Percentiles rank a stretch among this genome's conserved stretches.
phyloP scores from a whole-genome alignment of 2,329 filamentous ascomycete genomes.

The Ceratocystis huliohia region DNA sequence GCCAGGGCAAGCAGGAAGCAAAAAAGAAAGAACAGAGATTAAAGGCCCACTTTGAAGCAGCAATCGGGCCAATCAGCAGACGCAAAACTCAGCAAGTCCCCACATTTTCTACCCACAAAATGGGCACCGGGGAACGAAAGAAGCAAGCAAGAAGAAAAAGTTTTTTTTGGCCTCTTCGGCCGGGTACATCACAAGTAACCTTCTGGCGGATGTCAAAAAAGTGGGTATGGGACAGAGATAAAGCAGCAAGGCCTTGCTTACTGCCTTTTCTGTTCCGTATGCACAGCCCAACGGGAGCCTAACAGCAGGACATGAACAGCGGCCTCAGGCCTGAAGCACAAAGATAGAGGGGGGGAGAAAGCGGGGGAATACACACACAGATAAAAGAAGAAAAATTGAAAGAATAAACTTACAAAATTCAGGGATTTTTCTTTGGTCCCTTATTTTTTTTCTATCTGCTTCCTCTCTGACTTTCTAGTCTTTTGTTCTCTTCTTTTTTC shows the following conservation, averaged over 20 bases:
- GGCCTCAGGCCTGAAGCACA: background rate
- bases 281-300: background rate
- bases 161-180: background rate
- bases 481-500: background rate
- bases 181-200: no score
- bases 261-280: background rate
- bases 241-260: conserved; percentile 10
- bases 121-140: background rate
- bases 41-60: background rate
- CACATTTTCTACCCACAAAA: conserved; percentile 5
- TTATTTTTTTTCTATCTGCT: background rate
- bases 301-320: background rate
- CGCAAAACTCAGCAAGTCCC: background rate
- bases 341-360: background rate
- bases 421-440: background rate
- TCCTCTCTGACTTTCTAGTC: no score
- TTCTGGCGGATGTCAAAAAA: background rate
- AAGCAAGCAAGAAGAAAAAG: conserved; percentile 1
- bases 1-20: background rate
- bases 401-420: conserved; percentile 2
- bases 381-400: background rate
- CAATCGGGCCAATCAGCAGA: background rate
- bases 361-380: background rate
- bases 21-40: background rate
- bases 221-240: background rate